Percentiles rank a stretch among this genome's conserved stretches.
phyloP scores from a whole-genome alignment of 495 filamentous ascomycete species.

The Xylaria bambusicola region DNA sequence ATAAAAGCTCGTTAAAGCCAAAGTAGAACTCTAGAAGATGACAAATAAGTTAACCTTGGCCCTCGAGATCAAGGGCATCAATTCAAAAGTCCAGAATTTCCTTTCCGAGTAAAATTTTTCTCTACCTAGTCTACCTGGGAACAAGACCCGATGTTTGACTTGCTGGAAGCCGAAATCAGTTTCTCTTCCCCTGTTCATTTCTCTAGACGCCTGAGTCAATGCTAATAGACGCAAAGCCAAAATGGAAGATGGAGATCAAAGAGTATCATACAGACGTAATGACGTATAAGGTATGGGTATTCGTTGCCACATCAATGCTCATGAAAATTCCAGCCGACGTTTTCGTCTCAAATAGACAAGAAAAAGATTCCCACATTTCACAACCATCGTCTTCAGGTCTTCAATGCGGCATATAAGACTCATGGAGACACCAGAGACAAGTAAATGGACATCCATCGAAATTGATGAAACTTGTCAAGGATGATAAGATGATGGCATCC shows the following conservation, averaged over 20 bases:
- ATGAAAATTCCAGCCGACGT: not conserved
- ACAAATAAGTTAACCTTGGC: too few relatives aligned
- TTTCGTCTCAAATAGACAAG: not conserved
- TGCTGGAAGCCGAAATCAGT: not conserved
- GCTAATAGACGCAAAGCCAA: not conserved
- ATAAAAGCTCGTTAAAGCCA: too few relatives aligned
- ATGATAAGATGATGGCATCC: not conserved
- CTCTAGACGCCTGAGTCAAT: not conserved
- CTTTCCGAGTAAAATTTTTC: not conserved
- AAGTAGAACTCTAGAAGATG: too few relatives aligned
- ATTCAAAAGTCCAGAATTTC: not conserved
- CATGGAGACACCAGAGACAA: not conserved
- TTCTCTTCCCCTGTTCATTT: not conserved
- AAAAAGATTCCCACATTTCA: not conserved
- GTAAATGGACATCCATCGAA: not conserved
- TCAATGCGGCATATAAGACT: not conserved
- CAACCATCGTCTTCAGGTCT: too few relatives aligned
- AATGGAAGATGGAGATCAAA: not conserved
- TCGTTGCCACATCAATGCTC: conserved; percentile 7
- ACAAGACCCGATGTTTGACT: not conserved
- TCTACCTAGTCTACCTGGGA: not conserved
- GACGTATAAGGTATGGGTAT: not conserved
- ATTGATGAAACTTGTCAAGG: not conserved
- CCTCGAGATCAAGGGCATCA: too few relatives aligned
- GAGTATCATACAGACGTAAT: conserved; percentile 1